Conservation (phyloP, 192 early-diverging fungal genomes). For the Lunasporangiospora selenospora region DNA sequence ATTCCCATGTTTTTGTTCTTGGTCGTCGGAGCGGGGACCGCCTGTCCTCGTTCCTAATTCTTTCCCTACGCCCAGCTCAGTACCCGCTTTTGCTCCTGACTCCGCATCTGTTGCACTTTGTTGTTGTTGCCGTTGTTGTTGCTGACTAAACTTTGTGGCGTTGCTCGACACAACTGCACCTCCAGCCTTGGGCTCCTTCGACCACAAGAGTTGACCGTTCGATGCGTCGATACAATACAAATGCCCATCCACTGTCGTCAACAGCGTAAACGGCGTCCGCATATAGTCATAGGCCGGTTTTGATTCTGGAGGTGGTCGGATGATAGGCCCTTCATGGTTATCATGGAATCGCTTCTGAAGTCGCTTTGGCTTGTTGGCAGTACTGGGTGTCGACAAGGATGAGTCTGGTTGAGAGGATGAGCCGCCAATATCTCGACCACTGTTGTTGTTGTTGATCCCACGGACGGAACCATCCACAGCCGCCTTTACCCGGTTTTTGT, state of each 20-base stretch:
- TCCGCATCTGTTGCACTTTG: not conserved
- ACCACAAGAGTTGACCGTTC: conserved; percentile 69
- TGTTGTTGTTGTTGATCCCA: not conserved
- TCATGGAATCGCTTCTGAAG: conserved; percentile 7
- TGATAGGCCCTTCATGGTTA: conserved; percentile 7
- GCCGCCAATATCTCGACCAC: not conserved
- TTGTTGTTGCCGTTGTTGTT: not conserved
- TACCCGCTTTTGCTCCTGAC: conserved; percentile 14
- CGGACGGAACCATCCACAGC: not conserved
- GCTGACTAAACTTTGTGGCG: conserved; percentile 13
- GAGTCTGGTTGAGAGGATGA: not conserved
- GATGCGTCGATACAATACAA: conserved; percentile 68
- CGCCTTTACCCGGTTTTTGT: not conserved
- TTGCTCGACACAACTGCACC: conserved; percentile 57
- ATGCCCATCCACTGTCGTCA: conserved; percentile 78
- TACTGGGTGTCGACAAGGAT: too few species aligned
- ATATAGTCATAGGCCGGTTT: conserved; percentile 6
- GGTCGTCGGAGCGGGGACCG: not conserved
- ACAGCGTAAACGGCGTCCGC: conserved; percentile 54
- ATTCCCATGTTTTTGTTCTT: conserved; percentile 13
- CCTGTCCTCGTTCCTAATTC: not conserved
- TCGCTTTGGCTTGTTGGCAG: not conserved
- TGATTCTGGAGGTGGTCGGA: not conserved
- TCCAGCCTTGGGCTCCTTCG: conserved; percentile 51
- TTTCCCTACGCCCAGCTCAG: not conserved